These are phyloP conservation scores for Thuja plicata DNA, from an alignment of 83 land plant genomes.

Conservation along the genomic window DNA sequence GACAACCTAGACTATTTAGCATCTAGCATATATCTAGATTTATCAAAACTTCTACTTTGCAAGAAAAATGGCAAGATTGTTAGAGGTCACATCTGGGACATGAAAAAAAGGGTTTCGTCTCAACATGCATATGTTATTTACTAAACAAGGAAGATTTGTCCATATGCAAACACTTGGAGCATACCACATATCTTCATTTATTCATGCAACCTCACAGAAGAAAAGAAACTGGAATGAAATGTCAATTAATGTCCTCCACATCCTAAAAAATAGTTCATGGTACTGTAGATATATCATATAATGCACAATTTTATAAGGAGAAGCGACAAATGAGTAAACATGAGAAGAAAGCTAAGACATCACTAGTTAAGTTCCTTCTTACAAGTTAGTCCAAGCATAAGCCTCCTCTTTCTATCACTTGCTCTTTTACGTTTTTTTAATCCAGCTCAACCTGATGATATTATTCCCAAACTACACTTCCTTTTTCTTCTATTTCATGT, in stretches of 20 bases:
- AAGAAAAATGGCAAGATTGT: neutral
- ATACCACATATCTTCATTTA: neutral
- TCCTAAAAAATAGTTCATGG: neutral
- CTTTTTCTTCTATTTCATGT: no score
- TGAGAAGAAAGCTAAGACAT: no score
- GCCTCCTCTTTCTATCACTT: no score
- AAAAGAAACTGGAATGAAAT: neutral
- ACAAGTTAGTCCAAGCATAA: no score
- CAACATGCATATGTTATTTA: neutral
- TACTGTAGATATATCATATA: no score
- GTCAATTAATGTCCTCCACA: neutral
- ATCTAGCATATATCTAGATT: neutral
- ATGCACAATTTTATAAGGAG: no score
- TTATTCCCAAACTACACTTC: no score
- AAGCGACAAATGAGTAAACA: no score
- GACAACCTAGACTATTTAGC: neutral
- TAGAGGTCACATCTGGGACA: neutral
- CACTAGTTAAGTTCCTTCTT: no score
- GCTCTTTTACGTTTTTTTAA: no score
- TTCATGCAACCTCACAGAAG: neutral
- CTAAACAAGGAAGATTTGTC: neutral
- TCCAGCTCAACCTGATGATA: no score
- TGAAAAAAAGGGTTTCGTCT: neutral
- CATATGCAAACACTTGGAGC: neutral
- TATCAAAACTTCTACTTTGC: neutral